Evolutionary conservation across 371 early-diverging fungal genomes (phyloP), one percentile per base, ranked within the genome.

Genomic region (Mortierella sp.): DNA sequence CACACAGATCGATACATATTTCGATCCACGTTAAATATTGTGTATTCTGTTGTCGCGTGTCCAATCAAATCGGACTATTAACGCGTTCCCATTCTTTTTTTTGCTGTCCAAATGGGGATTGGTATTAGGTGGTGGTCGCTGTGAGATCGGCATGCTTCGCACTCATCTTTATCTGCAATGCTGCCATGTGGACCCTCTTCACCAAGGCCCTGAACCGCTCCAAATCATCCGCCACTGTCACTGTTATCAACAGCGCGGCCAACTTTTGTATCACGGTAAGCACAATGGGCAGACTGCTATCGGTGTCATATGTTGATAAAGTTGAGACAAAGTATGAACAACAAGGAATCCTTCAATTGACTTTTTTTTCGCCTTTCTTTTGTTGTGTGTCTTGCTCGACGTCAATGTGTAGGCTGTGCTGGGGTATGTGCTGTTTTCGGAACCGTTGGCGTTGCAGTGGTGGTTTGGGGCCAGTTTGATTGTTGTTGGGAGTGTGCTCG

Each of bases 131-230:
- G 3, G 82, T 92, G 4, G 74, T 90, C 16, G 75, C 80, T 4
- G 83, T 91, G n/a, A 90, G 95, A 32, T 84, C 81, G 1, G 46
- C 88, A 21, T 92, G 94, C 77, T 91, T 94, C 76, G 89, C 78
- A 12, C 80, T 90, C 38, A 93, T 95, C 24, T 93, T 93, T 74
- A 88, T 85, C 18, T 93, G 94, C 77, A 96, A 96, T 63, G 93
- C 94, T 4, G 83, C 94, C 76, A 96, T 96, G 96, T 96, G 96
- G 96, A 93, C 95, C 0, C 88, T 93, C 18, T 95, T 95, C 77
- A 95, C 96, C 68, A 95, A 95, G 84, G 95, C 96, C 4, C 88
- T 96, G 48, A 93, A 94, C 78, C 88, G 88, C 46, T 92, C 95
- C 58, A 87, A 89, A 38, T 95, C 95, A 12, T 95, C 95, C 4